These are phyloP conservation scores for Chaetomiaceae sp. DNA, from an alignment of 2,329 filamentous ascomycete species.

Conservation along the genomic window DNA sequence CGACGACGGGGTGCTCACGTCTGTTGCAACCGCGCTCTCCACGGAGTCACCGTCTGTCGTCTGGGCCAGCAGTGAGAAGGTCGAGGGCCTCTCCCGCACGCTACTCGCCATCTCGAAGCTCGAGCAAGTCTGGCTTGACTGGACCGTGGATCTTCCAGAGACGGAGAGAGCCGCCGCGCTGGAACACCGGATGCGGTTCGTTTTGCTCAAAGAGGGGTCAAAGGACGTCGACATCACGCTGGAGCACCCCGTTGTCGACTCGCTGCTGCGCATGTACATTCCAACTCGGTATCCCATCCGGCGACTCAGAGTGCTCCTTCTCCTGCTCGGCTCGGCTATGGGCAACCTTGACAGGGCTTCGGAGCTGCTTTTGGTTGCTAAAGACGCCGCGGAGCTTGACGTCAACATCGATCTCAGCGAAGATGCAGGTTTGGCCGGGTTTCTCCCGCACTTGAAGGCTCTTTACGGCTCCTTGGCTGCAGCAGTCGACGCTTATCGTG, in stretches of 20 bases:
- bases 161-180: slow-evolving; percentile 51
- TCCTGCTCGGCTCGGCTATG: slow-evolving; percentile 43
- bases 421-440: slow-evolving; percentile 39
- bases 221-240: slow-evolving; percentile 33
- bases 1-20: slow-evolving; percentile 49
- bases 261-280: slow-evolving; percentile 45
- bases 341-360: slow-evolving; percentile 36
- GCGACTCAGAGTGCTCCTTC: slow-evolving; percentile 45
- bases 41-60: slow-evolving; percentile 44
- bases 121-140: slow-evolving; percentile 50
- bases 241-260: slow-evolving; percentile 40
- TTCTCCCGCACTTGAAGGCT: slow-evolving; percentile 43
- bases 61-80: slow-evolving; percentile 47
- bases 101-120: slow-evolving; percentile 56
- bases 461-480: slow-evolving; percentile 40
- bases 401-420: slow-evolving; percentile 36
- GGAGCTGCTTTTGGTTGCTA: slow-evolving; percentile 35
- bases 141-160: slow-evolving; percentile 47
- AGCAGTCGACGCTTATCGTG: slow-evolving; percentile 35
- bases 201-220: slow-evolving; percentile 32
- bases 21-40: slow-evolving; percentile 45
- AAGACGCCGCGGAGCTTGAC: slow-evolving; percentile 33
- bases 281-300: slow-evolving; percentile 46
- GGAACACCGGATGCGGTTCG: slow-evolving; percentile 53
- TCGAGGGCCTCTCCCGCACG: slow-evolving; percentile 50